phyloP scores from a whole-genome alignment of 345 rosid genomes.

The Sonneratia caseolaris region DNA sequence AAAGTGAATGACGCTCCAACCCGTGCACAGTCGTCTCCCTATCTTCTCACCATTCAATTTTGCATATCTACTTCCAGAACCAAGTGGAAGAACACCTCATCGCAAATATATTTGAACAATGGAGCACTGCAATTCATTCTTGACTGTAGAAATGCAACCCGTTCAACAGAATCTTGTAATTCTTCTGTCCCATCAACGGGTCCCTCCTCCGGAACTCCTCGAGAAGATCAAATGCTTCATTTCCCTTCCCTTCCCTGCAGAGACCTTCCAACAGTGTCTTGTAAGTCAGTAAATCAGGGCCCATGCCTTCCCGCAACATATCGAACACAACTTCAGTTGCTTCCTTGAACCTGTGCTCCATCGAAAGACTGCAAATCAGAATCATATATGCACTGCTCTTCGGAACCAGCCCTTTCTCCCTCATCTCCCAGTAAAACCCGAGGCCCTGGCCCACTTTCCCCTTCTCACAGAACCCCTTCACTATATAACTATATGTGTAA shows the following conservation, averaged over 20 bases:
- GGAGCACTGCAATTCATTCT: neutral
- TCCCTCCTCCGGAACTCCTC: slow-evolving; percentile 70
- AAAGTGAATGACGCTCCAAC: neutral
- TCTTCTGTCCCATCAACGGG: slow-evolving; percentile 56
- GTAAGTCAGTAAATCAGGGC: slow-evolving; percentile 68
- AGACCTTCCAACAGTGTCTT: slow-evolving; percentile 68
- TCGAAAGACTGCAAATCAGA: slow-evolving; percentile 69
- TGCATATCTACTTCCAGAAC: neutral
- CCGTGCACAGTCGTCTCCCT: slow-evolving; percentile 18
- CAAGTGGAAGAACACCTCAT: neutral
- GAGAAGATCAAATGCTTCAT: slow-evolving; percentile 61
- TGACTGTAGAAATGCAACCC: slow-evolving; percentile 31
- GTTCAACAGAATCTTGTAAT: slow-evolving; percentile 44
- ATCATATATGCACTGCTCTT: slow-evolving; percentile 57
- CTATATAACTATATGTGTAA: slow-evolving; percentile 54
- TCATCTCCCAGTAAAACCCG: slow-evolving; percentile 73
- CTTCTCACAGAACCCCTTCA: slow-evolving; percentile 78
- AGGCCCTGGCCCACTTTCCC: slow-evolving; percentile 59
- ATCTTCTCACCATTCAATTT: too few species aligned
- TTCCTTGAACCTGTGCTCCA: slow-evolving; percentile 43
- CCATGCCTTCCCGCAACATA: slow-evolving; percentile 56
- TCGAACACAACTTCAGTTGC: slow-evolving; percentile 43
- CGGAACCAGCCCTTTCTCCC: slow-evolving; percentile 43
- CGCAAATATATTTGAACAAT: neutral
- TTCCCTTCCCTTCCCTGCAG: slow-evolving; percentile 56